Evolutionary conservation across 2,329 filamentous ascomycete genomes (phyloP).

Genomic region (Nothophoma quercina): DNA sequence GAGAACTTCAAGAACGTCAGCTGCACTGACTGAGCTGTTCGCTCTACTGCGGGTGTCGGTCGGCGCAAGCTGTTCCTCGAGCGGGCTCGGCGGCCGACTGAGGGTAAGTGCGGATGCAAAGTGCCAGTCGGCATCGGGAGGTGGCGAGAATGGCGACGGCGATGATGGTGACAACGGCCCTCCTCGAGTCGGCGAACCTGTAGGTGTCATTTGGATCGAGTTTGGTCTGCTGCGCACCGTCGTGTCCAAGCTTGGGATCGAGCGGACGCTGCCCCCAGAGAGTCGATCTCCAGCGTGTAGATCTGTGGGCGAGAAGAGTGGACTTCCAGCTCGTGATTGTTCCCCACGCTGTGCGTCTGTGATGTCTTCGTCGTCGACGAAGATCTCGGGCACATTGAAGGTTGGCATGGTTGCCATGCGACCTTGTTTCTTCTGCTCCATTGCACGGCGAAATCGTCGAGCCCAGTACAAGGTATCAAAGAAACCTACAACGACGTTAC

Average conservation of each 20-base stretch:
- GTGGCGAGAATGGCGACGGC: slow-evolving; percentile 41
- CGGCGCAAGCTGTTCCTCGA: slow-evolving; percentile 40
- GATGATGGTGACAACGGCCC: slow-evolving; percentile 29
- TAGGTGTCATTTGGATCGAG: slow-evolving; percentile 50
- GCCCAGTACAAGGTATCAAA: slow-evolving; percentile 94
- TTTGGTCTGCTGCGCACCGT: slow-evolving; percentile 45
- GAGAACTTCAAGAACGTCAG: slow-evolving; percentile 82
- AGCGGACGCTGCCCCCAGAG: slow-evolving; percentile 34
- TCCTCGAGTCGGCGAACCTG: slow-evolving; percentile 42
- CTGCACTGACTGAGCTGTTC: slow-evolving; percentile 74
- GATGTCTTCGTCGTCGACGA: slow-evolving; percentile 79
- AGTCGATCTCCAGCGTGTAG: slow-evolving; percentile 35
- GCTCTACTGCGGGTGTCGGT: slow-evolving; percentile 64
- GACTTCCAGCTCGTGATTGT: slow-evolving; percentile 44
- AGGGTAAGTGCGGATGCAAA: slow-evolving; percentile 54
- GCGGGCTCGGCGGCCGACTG: slow-evolving; percentile 49
- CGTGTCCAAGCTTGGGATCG: slow-evolving; percentile 40
- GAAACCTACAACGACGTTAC: slow-evolving; percentile 90
- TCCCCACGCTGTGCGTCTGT: slow-evolving; percentile 49
- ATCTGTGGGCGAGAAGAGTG: slow-evolving; percentile 44
- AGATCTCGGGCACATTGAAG: slow-evolving; percentile 87
- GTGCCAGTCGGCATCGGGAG: slow-evolving; percentile 53
- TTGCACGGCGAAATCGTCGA: slow-evolving; percentile 77
- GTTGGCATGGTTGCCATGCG: slow-evolving; percentile 81
- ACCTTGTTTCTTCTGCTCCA: slow-evolving; percentile 73